These are phyloP conservation scores for Thermochaetoides thermophila DNA, from an alignment of 495 filamentous ascomycete genomes.

Conservation along the genomic window DNA sequence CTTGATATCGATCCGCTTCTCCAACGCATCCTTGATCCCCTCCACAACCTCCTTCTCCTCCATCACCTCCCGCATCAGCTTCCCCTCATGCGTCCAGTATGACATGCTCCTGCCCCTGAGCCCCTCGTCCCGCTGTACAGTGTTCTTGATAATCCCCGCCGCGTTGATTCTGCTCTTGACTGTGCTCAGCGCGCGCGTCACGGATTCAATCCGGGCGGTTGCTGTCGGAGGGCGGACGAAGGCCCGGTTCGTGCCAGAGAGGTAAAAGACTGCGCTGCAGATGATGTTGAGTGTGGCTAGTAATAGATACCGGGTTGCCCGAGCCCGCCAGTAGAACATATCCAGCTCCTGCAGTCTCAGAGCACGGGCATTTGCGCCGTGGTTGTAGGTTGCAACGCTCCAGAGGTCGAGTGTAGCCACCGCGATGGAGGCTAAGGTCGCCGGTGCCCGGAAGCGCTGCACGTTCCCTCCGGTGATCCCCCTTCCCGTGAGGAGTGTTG, in stretches of 20 bases:
- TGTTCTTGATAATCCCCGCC: conserved; percentile 40
- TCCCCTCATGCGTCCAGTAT: conserved; percentile 42
- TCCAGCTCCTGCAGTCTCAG: conserved; percentile 43
- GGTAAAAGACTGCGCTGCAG: conserved; percentile 49
- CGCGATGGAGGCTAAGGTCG: conserved; percentile 45
- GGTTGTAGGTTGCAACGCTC: conserved; percentile 41
- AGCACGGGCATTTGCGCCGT: conserved; percentile 41
- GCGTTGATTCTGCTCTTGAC: conserved; percentile 34
- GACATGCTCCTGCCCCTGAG: conserved; percentile 27
- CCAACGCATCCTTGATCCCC: conserved; percentile 38
- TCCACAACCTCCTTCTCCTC: conserved; percentile 45
- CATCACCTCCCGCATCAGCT: conserved; percentile 41
- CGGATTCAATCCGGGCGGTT: conserved; percentile 33
- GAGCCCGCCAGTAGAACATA: conserved; percentile 54
- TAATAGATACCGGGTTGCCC: conserved; percentile 38
- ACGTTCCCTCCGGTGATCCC: neutral
- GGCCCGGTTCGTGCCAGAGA: conserved; percentile 59
- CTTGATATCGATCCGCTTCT: conserved; percentile 35
- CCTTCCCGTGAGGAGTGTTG: conserved; percentile 31
- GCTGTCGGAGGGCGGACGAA: conserved; percentile 29
- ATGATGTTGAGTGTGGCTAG: conserved; percentile 48
- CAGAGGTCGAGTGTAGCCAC: conserved; percentile 53
- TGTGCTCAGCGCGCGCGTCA: conserved; percentile 21
- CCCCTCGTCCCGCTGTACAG: conserved; percentile 36
- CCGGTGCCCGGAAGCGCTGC: conserved; percentile 54